These are phyloP conservation scores for Phylloporus rhodoxanthus DNA, from an alignment of 768 basidiomycete species.

Conservation along the genomic window DNA sequence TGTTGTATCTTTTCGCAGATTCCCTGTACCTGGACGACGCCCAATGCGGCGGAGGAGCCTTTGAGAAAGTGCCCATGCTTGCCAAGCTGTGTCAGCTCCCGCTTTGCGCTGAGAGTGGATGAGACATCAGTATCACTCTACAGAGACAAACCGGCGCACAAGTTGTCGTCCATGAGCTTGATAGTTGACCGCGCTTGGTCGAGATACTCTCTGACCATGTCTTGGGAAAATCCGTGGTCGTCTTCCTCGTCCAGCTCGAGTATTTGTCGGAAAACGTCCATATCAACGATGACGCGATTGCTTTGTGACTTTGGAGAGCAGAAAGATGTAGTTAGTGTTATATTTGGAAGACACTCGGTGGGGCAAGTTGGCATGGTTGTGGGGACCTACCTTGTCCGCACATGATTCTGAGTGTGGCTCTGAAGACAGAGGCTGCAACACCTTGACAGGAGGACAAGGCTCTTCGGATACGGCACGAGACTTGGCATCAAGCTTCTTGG, in stretches of 20 bases:
- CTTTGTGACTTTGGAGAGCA: constrained; percentile 5
- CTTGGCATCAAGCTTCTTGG: constrained; percentile 30
- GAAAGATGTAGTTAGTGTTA: constrained; percentile 7
- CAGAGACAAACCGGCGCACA: constrained; percentile 52
- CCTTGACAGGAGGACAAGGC: constrained; percentile 8
- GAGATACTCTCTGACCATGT: constrained; percentile 79
- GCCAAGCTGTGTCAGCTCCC: constrained; percentile 64
- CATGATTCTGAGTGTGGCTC: constrained; percentile 18
- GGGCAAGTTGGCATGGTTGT: background rate
- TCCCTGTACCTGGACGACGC: constrained; percentile 71
- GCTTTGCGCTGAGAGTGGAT: constrained; percentile 37
- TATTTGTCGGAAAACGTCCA: constrained; percentile 79
- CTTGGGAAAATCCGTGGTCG: constrained; percentile 64
- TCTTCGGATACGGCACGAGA: constrained; percentile 30
- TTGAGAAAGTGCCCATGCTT: constrained; percentile 91
- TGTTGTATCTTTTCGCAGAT: constrained; percentile 92
- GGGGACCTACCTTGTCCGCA: constrained; percentile 25
- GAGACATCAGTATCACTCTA: constrained; percentile 11
- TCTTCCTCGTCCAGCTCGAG: constrained; percentile 90
- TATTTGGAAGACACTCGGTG: background rate
- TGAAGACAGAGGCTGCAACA: constrained; percentile 4
- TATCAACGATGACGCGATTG: constrained; percentile 52
- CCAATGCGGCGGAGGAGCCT: constrained; percentile 92
- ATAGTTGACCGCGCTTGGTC: constrained; percentile 76
- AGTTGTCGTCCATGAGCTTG: constrained; percentile 62